A percentile compares a stretch with the other conserved stretches of the same genome.
phyloP scores from a whole-genome alignment of 1,139 yeast species.

The Diutina neorugosa region DNA sequence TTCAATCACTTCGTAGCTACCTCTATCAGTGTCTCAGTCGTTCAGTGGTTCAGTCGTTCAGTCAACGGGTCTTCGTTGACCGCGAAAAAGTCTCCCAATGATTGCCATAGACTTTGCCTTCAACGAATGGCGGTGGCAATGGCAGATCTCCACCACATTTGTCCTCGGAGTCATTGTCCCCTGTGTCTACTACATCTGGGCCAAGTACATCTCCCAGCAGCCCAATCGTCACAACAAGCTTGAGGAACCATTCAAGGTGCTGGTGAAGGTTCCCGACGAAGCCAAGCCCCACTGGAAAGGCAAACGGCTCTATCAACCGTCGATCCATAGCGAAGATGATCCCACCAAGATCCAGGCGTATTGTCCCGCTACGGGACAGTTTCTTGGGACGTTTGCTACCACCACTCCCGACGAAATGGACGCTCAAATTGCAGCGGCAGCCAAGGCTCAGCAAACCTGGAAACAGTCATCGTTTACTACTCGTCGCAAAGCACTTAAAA shows the following conservation, averaged over 20 bases:
- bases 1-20: too few relatives aligned
- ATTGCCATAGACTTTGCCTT: conserved; percentile 33
- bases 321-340: conserved; percentile 41
- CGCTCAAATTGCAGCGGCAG: conserved; percentile 40
- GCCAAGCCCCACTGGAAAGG: conserved; percentile 93
- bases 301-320: conserved; percentile 51
- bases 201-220: conserved; percentile 23
- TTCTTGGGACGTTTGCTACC: conserved; percentile 58
- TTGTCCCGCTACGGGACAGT: conserved; percentile 95
- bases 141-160: conserved; percentile 35
- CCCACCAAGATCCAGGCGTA: conserved; percentile 65
- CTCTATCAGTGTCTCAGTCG: too few relatives aligned
- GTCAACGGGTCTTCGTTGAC: too few relatives aligned
- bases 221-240: conserved; percentile 33
- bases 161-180: conserved; percentile 31
- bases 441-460: conserved; percentile 53
- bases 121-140: conserved; percentile 35
- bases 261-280: conserved; percentile 51
- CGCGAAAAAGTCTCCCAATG: conserved; percentile 13
- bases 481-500: conserved; percentile 57
- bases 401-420: conserved; percentile 62
- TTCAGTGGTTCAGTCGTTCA: too few relatives aligned
- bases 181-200: conserved; percentile 23
- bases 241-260: conserved; percentile 38
- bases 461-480: conserved; percentile 43